Conservation (phyloP, 2,329 filamentous ascomycete species). For the Ampelomyces quisqualis region DNA sequence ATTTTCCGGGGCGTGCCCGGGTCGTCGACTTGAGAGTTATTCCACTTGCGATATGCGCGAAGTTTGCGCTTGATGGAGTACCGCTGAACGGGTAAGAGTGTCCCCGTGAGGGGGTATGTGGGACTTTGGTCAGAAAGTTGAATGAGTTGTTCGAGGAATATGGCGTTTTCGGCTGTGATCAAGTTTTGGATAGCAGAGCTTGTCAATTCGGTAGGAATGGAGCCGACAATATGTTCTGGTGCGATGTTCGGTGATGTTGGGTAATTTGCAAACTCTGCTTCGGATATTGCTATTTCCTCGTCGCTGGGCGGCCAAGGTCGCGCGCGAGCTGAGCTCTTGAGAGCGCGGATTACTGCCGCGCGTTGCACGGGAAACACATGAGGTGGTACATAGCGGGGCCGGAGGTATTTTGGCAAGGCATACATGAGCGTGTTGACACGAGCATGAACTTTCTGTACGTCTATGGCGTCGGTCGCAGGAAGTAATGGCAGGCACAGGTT, state of each 20-base stretch:
- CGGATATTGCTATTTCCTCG: background rate
- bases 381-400: background rate
- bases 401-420: background rate
- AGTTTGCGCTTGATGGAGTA: background rate
- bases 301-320: no score
- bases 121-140: background rate
- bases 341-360: background rate
- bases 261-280: background rate
- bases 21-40: no score
- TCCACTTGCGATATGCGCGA: background rate
- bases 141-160: conserved; percentile 1
- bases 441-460: background rate
- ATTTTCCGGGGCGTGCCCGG: no score
- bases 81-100: background rate
- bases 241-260: background rate
- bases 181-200: no score
- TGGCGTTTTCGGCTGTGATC: background rate
- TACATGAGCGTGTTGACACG: conserved; percentile 2
- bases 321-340: background rate
- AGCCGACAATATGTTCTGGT: background rate
- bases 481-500: no score
- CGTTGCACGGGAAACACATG: background rate
- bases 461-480: no score
- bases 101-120: background rate
- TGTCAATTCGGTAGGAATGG: no score